These are phyloP conservation scores for Saccharomyces pastorianus DNA, from an alignment of 1,139 yeast species.

Conservation along the genomic window DNA sequence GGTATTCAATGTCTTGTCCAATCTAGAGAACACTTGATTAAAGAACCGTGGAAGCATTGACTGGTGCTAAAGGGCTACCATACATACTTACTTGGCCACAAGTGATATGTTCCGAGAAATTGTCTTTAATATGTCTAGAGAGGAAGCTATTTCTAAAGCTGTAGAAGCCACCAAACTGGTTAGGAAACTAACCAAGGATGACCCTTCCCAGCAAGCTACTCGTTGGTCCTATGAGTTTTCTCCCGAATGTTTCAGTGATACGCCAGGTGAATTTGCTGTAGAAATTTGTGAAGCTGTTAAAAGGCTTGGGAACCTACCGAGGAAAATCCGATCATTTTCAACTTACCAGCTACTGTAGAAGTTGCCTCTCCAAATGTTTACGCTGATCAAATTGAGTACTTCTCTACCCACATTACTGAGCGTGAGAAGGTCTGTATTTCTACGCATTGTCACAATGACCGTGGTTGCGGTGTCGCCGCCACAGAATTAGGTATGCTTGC, in stretches of 20 bases:
- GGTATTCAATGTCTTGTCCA: slow-evolving; percentile 87
- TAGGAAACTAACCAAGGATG: slow-evolving; percentile 79
- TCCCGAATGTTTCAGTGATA: slow-evolving; percentile 91
- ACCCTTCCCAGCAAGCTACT: slow-evolving; percentile 62
- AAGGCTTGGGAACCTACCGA: slow-evolving; percentile 82
- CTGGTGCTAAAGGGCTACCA: slow-evolving; percentile 87
- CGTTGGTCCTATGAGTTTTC: slow-evolving; percentile 89
- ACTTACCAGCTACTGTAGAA: slow-evolving; percentile 97
- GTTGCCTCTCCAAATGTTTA: slow-evolving; percentile 88
- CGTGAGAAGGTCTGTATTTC: slow-evolving; percentile 85
- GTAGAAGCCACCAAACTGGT: slow-evolving; percentile 77
- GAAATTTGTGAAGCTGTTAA: slow-evolving; percentile 93
- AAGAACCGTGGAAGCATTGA: slow-evolving; percentile 82
- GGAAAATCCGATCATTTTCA: slow-evolving; percentile 83
- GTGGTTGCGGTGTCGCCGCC: slow-evolving; percentile 98
- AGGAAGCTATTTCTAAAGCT: slow-evolving; percentile 77
- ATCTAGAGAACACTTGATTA: slow-evolving; percentile 82
- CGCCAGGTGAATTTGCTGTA: slow-evolving; percentile 74
- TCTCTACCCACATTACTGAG: slow-evolving; percentile 65
- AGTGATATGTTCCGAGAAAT: slow-evolving; percentile 87
- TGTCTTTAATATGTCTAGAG: slow-evolving; percentile 76
- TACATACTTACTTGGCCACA: slow-evolving; percentile 87
- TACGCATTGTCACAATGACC: slow-evolving; percentile 90
- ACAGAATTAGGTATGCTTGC: slow-evolving; percentile 93
- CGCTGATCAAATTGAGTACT: slow-evolving; percentile 94